Base-by-base conservation (phyloP, 1,139 yeast genomes). In the Saccharomyces hybrid region DNA sequence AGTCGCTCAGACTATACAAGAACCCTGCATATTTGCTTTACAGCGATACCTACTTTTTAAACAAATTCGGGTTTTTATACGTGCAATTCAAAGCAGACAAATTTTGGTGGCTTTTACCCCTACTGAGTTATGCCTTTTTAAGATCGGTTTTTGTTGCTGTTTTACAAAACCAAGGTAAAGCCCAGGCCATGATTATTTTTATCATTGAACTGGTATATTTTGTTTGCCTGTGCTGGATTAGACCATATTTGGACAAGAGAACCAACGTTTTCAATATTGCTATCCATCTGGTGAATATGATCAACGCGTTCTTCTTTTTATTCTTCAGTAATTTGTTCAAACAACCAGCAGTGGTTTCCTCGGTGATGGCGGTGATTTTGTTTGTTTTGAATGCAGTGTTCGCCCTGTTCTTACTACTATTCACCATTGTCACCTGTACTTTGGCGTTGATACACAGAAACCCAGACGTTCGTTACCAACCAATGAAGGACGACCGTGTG, bases 401-500 rank as follows among this genome's bases (percentile, higher is more conserved):
- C 71, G 95, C 98, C 2, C 77, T 89, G 61, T 81, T 88, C 66
- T 77, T 93, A 66, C 76, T 93, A 67, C 76, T 93, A 54, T 84
- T 90, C 78, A 88, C 96, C 54, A 84, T 91, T 62, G 82, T 90
- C 49, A 88, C 96, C 4, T 90, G 97, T 74, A 77, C 85, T 9
- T 77, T 89, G 70, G 97, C 97, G 0, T 73, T 91, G 63, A 66
- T 91, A 38, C 86, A 88, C 71, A 89, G 86, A 76, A 90, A 93
- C 71, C 99, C 99, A 55, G 99, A 93, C 72, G 84, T 95, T 14
- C 80, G 97, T 64, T 93, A 93, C 75, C 95, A 90, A 76, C 97
- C 97, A 62, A 88, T 93, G 89, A 86, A 87, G 64, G 99, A 93
- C 70, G 99, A 93, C 68, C 83, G 99, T 71, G 95, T 88, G 55